Percentiles rank a stretch among this genome's conserved stretches.
Conservation (phyloP, 805 yeast genomes). For the Myxozyma geophila region DNA sequence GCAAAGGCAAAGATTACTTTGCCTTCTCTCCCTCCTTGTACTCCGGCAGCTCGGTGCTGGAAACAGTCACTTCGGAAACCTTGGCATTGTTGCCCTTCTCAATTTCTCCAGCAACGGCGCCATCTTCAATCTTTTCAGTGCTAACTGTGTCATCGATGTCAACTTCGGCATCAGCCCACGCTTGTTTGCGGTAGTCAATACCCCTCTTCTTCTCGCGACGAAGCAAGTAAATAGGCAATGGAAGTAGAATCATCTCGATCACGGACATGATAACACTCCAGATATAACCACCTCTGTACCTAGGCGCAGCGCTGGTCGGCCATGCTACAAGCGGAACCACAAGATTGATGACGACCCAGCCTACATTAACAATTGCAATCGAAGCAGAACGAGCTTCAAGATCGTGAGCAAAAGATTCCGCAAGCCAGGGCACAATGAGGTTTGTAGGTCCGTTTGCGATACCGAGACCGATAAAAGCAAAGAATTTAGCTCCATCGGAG, state of each 20-base stretch:
- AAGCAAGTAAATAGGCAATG: slow-evolving; percentile 20
- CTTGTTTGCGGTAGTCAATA: slow-evolving; percentile 7
- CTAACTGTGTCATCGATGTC: background rate
- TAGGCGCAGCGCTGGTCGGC: slow-evolving; percentile 27
- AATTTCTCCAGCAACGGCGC: background rate
- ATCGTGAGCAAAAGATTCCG: slow-evolving; percentile 29
- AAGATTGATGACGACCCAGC: slow-evolving; percentile 32
- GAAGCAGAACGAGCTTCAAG: slow-evolving; percentile 31
- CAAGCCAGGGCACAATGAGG: slow-evolving; percentile 32
- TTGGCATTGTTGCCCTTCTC: background rate
- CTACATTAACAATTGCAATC: slow-evolving; percentile 33
- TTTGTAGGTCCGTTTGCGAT: slow-evolving; percentile 31
- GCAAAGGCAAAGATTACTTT: too few species aligned
- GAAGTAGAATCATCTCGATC: slow-evolving; percentile 20
- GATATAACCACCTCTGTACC: slow-evolving; percentile 28
- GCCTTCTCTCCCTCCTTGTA: too few species aligned
- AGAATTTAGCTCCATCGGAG: slow-evolving; percentile 61
- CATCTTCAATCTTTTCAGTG: background rate
- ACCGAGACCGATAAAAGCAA: slow-evolving; percentile 50
- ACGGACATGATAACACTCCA: slow-evolving; percentile 23
- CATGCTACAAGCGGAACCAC: slow-evolving; percentile 33
- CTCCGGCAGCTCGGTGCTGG: too few species aligned
- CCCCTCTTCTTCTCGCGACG: slow-evolving; percentile 25
- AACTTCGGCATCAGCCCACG: slow-evolving; percentile 4
- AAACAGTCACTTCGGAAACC: too few species aligned